Evolutionary conservation across 305 asterid genomes (phyloP), one percentile per base, ranked within the genome.

Genomic region (Fraxinus platypoda): DNA sequence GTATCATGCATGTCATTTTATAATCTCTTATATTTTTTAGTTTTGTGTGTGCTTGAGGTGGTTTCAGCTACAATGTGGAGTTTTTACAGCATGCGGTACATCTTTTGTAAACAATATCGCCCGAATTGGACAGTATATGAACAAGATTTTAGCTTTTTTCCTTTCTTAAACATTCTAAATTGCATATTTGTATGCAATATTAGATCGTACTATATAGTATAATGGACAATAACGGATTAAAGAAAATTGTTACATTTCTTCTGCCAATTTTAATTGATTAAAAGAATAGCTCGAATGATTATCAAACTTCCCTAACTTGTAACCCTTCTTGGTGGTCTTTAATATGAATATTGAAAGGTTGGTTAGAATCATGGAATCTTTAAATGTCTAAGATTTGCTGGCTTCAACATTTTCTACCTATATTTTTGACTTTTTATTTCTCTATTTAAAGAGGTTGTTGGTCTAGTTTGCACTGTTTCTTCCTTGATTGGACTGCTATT

Each of bases 381-480:
- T 25, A 77, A 7, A 33, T 21, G 68, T 41, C 6, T 49, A 30
- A 38, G 80, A 76, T 81, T 77, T 43, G 15, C 8, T 68, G 37
- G 74, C 81, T 83, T 33, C 59, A 68, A 41, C 84, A 52, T 74
- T 54, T 75, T 52, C 66, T 33, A 84, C 87, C 87, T 80, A 37
- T 43, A 26, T 73, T 83, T 66, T 81, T 78, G 89, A 88, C 91
- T 78, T 75, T 46, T 70, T 35, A 12, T 80, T 35, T 72, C 74
- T 72, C 81, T 72, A 54, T 73, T 33, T 38, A 74, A 73, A 78
- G 11, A 52, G 88, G 82, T 86, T 79, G 89, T 86, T 82, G 80
- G 83, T 81, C 33, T 73, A 57, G 30, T 75, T 80, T 83, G 83
- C 81, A 84, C 84, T 83, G 70, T 84, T 84, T 77, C 72, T 72